These are phyloP conservation scores for Malus hybrid DNA, from an alignment of 331 rosid genomes.

Conservation along the genomic window DNA sequence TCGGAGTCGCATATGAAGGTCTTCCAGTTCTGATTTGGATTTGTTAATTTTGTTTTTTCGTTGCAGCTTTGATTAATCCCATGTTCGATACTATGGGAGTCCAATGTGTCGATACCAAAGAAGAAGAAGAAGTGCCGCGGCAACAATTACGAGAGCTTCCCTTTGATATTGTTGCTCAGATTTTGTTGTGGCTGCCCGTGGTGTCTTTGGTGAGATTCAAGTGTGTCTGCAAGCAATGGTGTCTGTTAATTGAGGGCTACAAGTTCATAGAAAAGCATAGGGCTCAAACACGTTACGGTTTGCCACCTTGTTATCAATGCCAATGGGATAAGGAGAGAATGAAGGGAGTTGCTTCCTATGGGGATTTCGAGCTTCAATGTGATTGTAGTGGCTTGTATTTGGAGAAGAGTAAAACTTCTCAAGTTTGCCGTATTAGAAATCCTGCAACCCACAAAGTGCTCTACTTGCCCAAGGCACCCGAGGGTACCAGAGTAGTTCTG, in stretches of 20 bases:
- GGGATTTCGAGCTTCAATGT: neutral
- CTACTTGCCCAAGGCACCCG: neutral
- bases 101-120: too few species aligned
- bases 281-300: neutral
- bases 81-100: too few species aligned
- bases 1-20: too few species aligned
- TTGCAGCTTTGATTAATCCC: too few species aligned
- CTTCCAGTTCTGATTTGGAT: too few species aligned
- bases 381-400: neutral
- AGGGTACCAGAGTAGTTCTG: neutral
- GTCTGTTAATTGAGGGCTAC: neutral
- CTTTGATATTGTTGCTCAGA: neutral
- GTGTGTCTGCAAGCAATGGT: neutral
- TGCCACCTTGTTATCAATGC: neutral
- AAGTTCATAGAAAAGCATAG: neutral
- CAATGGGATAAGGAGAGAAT: too few species aligned
- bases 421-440: neutral
- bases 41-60: too few species aligned
- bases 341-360: neutral
- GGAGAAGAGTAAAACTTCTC: neutral
- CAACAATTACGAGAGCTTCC: neutral
- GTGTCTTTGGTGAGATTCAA: neutral
- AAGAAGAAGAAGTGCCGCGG: too few species aligned
- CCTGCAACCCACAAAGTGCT: neutral
- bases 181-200: neutral